These are phyloP conservation scores for Diophrys sp. DNA, from an alignment of 73 alveolate genomes.

Conservation along the genomic window DNA sequence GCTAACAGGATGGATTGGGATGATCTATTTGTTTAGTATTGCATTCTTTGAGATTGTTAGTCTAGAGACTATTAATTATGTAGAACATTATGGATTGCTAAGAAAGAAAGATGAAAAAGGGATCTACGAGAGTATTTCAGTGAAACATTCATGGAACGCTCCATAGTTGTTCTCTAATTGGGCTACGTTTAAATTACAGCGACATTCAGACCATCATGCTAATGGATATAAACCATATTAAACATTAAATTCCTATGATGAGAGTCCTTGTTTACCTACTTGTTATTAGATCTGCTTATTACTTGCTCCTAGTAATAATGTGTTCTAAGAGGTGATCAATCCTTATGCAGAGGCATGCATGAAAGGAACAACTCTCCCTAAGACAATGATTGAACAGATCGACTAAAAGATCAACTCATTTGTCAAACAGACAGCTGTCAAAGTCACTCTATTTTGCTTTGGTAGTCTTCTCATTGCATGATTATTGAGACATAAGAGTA, in stretches of 20 bases:
- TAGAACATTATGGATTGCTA: conserved; percentile 68
- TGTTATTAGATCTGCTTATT: conserved; percentile 41
- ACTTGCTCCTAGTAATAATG: conserved; percentile 37
- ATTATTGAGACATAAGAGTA: too few relatives aligned
- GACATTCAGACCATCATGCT: conserved; percentile 70
- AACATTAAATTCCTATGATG: conserved; percentile 21
- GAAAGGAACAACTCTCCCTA: too few relatives aligned
- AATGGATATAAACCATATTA: conserved; percentile 48
- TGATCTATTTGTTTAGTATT: conserved; percentile 25
- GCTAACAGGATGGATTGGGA: conserved; percentile 31
- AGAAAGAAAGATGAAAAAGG: conserved; percentile 48
- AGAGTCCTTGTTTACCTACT: conserved; percentile 45
- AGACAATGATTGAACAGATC: too few relatives aligned
- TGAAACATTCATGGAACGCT: conserved; percentile 59
- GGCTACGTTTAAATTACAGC: conserved; percentile 32
- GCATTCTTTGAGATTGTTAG: conserved; percentile 32
- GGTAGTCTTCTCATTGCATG: too few relatives aligned
- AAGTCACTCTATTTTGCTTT: too few relatives aligned
- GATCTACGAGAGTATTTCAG: conserved; percentile 42
- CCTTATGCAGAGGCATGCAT: conserved; percentile 10
- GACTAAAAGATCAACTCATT: too few relatives aligned
- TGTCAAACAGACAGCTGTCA: too few relatives aligned
- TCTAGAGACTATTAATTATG: conserved; percentile 81
- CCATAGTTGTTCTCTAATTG: too few relatives aligned
- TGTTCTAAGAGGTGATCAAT: conserved; percentile 24